Conservation (phyloP, 495 filamentous ascomycete genomes). For the Aspergillus wentii region DNA sequence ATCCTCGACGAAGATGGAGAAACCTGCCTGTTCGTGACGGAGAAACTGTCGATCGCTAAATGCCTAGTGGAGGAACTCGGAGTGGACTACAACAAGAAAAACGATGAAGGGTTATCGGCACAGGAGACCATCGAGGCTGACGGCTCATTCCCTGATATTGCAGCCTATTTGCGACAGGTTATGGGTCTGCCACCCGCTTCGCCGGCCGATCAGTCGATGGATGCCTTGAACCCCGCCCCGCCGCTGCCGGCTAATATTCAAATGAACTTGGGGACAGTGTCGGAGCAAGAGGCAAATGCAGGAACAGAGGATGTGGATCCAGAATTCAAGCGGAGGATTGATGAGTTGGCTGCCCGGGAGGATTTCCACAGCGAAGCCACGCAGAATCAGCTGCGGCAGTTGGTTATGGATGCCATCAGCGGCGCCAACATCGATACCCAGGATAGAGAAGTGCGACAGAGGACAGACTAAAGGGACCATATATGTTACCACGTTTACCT, state of each 20-base stretch:
- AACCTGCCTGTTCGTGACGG: conserved; percentile 82
- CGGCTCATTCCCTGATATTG: conserved; percentile 63
- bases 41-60: conserved; percentile 69
- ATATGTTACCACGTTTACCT: too few relatives aligned
- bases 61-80: conserved; percentile 77
- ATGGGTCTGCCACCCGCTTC: conserved; percentile 31
- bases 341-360: conserved; percentile 66
- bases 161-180: conserved; percentile 56
- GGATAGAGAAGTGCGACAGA: conserved; percentile 58
- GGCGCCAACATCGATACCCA: conserved; percentile 42
- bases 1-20: conserved; percentile 84
- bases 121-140: conserved; percentile 67
- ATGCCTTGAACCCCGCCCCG: conserved; percentile 36
- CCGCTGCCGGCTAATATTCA: conserved; percentile 62
- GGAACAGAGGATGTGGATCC: conserved; percentile 53
- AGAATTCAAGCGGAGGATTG: conserved; percentile 68
- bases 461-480: conserved; percentile 50
- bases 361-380: conserved; percentile 69
- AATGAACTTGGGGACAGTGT: conserved; percentile 62
- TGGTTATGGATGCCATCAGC: conserved; percentile 67
- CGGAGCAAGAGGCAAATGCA: conserved; percentile 49
- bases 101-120: conserved; percentile 64
- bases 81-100: conserved; percentile 56
- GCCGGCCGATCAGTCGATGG: conserved; percentile 17
- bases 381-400: conserved; percentile 60